Evolutionary conservation across 2,329 filamentous ascomycete genomes (phyloP), one percentile per base, ranked within the genome.

Genomic region (Diplodia scrobiculata): DNA sequence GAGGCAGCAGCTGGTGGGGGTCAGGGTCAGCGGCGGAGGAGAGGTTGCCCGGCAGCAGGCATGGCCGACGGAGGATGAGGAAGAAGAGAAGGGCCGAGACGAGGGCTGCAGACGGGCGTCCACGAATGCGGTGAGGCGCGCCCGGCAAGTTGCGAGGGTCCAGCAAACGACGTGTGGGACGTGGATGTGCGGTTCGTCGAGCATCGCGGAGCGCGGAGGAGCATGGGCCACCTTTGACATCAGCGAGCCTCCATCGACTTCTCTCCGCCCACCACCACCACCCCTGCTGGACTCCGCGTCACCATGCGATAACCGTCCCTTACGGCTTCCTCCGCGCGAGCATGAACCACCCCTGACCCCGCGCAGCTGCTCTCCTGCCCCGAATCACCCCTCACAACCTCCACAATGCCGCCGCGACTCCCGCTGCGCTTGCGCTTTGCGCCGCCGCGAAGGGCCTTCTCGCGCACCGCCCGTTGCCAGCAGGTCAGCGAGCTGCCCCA

Each of bases 361-460:
- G 17, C 5, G 14, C 38, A 1, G 21, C 38, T 25, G 36, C 19
- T 17, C 17, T 45, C 25, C 21, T 36, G 54, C 54, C 17, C 19
- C 54, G 9, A 11, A 3, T 27, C 54, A 21, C 54, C 29, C 29
- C 6, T 11, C 17, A 17, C 25, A 32, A 3, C 62, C 14, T 5
- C 36, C 21, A 32, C 36, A 9, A 52, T 63, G 47, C 45, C 11
- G 19, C 47, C 48, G 32, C 59, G 47, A 25, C 14, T 32, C 14
- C 47, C 59, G 29, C 29, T 65, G 52, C 63, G 53, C 63, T 10
- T 59, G 21, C 45, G 11, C 41, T 34, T 19, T 7, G 13, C 34
- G 7, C 25, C 55, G 4, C n/a, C 11, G 10, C n/a, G 66, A 1
- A 71, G 73, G 4, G 54, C 9, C 66, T 75, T 77, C 67, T 75